These are phyloP conservation scores for Pythium aphanidermatum DNA, from an alignment of 352 stramenopile species.

Conservation along the genomic window DNA sequence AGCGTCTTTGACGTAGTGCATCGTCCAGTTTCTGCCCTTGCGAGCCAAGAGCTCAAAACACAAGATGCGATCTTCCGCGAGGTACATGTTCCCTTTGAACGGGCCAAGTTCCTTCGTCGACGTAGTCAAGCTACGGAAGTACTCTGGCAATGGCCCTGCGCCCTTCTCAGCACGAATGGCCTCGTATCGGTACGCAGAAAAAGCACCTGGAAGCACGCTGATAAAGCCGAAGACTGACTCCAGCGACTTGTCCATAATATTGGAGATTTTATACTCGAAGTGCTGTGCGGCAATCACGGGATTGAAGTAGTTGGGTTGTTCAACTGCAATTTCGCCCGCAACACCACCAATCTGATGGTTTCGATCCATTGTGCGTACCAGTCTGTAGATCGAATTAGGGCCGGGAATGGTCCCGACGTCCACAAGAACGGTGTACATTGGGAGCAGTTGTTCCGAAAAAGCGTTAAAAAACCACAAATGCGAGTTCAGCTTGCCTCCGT, in stretches of 20 bases:
- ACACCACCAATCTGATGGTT: conserved; percentile 47
- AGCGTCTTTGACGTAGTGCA: conserved; percentile 47
- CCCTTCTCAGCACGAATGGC: conserved; percentile 45
- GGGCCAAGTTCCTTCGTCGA: conserved; percentile 37
- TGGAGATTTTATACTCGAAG: conserved; percentile 56
- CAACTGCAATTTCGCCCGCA: conserved; percentile 36
- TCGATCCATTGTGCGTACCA: conserved; percentile 42
- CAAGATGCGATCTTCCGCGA: conserved; percentile 59
- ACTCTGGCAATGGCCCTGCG: conserved; percentile 32
- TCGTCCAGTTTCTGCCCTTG: conserved; percentile 28
- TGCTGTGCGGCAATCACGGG: conserved; percentile 35
- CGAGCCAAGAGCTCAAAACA: conserved; percentile 52
- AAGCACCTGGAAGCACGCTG: conserved; percentile 34
- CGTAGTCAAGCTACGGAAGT: conserved; percentile 43
- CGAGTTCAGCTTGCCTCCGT: conserved; percentile 43
- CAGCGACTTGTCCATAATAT: conserved; percentile 51
- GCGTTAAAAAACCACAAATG: conserved; percentile 57
- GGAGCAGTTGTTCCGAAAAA: conserved; percentile 46
- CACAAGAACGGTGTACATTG: conserved; percentile 42
- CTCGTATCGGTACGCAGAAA: conserved; percentile 49
- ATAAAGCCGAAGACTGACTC: conserved; percentile 50
- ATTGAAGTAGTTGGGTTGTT: conserved; percentile 43
- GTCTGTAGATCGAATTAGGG: conserved; percentile 30
- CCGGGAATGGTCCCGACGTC: conserved; percentile 41
- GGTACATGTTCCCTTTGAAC: conserved; percentile 69